A percentile compares a stretch with the other conserved stretches of the same genome.
phyloP scores from a whole-genome alignment of 176 grass and related monocot genomes.

The Thinopyrum elongatum region DNA sequence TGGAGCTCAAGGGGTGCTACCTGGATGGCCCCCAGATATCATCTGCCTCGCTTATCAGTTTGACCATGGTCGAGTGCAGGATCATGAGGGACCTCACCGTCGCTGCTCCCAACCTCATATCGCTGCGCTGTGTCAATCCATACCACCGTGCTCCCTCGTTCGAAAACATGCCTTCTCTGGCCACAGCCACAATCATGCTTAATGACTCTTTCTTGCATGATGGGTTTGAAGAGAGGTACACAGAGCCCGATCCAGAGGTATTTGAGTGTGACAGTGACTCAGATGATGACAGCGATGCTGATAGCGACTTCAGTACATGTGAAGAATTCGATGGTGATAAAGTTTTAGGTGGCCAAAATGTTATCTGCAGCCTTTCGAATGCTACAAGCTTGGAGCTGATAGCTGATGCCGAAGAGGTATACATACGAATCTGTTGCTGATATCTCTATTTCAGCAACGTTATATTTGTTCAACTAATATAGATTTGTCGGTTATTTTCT shows the following conservation, averaged over 20 bases:
- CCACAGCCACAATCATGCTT: background rate
- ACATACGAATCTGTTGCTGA: background rate
- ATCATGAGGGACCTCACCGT: background rate
- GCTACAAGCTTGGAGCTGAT: constrained; percentile 33
- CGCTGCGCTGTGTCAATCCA: background rate
- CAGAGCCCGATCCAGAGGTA: too few species aligned
- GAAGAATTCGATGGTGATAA: background rate
- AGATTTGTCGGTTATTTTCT: background rate
- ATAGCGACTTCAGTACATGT: background rate
- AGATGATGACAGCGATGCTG: background rate
- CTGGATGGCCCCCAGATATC: background rate
- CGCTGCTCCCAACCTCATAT: background rate
- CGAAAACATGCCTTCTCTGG: background rate
- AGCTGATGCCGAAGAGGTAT: constrained; percentile 25
- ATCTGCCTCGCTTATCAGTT: background rate
- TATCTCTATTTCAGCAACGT: background rate
- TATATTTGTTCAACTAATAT: background rate
- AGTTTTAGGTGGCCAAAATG: constrained; percentile 11
- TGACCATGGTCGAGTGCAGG: background rate
- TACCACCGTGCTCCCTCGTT: background rate
- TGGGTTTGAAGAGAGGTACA: too few species aligned
- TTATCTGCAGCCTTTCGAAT: constrained; percentile 13
- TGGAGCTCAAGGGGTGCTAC: background rate
- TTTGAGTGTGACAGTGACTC: too few species aligned
- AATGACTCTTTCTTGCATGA: constrained; percentile 12